Evolutionary conservation across 192 early-diverging fungal species (phyloP).

Genomic region (Gamsiella multidivaricata): DNA sequence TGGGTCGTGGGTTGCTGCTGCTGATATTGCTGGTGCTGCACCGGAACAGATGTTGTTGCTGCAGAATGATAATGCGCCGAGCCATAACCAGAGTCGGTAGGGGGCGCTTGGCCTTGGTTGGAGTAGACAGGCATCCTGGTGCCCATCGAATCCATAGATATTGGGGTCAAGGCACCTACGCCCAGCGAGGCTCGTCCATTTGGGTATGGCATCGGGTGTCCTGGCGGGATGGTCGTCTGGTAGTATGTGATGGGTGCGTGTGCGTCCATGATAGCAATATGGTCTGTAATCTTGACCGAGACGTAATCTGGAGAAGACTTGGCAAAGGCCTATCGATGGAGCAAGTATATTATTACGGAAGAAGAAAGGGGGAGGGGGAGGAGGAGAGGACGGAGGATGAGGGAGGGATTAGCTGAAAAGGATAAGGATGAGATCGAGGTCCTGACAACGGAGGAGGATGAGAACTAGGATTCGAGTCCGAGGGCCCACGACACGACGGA

Average conservation of each 20-base stretch:
- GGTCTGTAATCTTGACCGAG: background rate
- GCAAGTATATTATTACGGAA: too few species aligned
- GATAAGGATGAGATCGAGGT: constrained; percentile 6
- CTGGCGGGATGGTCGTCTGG: constrained; percentile 27
- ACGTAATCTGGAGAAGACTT: too few species aligned
- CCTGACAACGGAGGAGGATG: too few species aligned
- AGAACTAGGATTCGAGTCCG: too few species aligned
- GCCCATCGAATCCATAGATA: constrained; percentile 26
- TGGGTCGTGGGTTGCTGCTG: constrained; percentile 15
- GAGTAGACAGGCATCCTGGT: constrained; percentile 1
- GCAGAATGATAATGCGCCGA: constrained; percentile 30
- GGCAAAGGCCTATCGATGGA: too few species aligned
- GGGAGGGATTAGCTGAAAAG: background rate
- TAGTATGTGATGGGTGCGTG: constrained; percentile 34
- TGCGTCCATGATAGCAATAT: constrained; percentile 18
- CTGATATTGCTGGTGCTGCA: constrained; percentile 24
- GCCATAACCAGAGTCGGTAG: constrained; percentile 25
- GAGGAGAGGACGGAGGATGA: too few species aligned
- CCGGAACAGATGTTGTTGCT: constrained; percentile 6
- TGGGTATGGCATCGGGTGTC: constrained; percentile 20
- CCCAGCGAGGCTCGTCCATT: constrained; percentile 12
- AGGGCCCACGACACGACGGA: background rate
- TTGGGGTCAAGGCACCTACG: constrained; percentile 15
- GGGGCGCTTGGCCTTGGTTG: background rate
- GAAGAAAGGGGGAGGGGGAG: background rate